Percentiles rank a stretch among this genome's conserved stretches.
Conservation (phyloP, 164 flowering plant genomes). For the Litsea cubeba region DNA sequence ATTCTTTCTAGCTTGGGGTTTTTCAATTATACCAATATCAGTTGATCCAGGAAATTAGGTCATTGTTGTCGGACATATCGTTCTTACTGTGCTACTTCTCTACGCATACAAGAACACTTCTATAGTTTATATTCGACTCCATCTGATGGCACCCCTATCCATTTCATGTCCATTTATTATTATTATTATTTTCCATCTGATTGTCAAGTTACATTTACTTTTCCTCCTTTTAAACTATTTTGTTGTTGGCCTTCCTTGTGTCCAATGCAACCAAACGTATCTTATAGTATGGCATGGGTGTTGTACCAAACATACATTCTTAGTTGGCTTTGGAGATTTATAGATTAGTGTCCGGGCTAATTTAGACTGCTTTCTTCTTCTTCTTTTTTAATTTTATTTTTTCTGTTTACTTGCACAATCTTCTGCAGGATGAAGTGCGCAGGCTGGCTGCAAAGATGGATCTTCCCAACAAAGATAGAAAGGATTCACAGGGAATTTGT, state of each 20-base stretch:
- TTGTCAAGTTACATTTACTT: background rate
- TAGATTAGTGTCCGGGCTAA: background rate
- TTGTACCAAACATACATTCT: background rate
- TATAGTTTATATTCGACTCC: too few relatives aligned
- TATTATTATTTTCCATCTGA: background rate
- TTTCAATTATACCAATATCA: background rate
- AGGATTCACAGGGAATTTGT: constrained; percentile 99
- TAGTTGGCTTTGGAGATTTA: background rate
- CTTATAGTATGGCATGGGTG: background rate
- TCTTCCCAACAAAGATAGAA: constrained; percentile 90
- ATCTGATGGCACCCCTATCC: background rate
- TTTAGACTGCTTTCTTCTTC: background rate
- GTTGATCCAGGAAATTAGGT: background rate
- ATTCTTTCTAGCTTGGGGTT: background rate
- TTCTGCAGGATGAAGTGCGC: constrained; percentile 82
- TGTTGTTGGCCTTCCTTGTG: background rate
- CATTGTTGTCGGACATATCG: background rate
- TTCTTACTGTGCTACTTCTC: background rate
- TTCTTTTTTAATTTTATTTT: too few relatives aligned
- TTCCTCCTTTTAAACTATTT: too few relatives aligned
- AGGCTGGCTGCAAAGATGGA: constrained; percentile 55
- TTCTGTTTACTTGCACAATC: background rate
- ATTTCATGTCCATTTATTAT: background rate
- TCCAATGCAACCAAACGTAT: too few relatives aligned
- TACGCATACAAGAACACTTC: background rate